Evolutionary conservation across 129 eudicot genomes (phyloP).

Genomic region (Flaveria bidentis): DNA sequence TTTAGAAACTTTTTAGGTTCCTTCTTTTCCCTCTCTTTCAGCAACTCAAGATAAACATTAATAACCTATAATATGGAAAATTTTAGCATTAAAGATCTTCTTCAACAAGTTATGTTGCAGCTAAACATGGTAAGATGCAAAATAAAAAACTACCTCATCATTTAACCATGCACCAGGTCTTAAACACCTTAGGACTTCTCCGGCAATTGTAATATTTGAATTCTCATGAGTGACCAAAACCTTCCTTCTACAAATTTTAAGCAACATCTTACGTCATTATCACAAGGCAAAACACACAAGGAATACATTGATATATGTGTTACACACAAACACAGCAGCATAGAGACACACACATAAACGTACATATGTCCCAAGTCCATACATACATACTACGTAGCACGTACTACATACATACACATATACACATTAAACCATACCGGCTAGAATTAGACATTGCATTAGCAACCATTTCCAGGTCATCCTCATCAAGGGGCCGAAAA

Average conservation of each 20-base stretch:
- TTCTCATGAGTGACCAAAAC: constrained; percentile 75
- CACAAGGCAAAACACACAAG: neutral
- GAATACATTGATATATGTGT: neutral
- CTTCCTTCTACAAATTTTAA: constrained; percentile 52
- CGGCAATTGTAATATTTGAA: constrained; percentile 80
- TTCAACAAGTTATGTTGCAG: neutral
- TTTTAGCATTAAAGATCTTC: constrained; percentile 10
- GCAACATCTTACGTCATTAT: constrained; percentile 16
- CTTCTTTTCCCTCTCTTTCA: constrained; percentile 93
- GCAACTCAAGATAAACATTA: constrained; percentile 75
- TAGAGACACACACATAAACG: neutral
- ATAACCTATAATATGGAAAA: constrained; percentile 61
- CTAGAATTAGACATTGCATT: constrained; percentile 54
- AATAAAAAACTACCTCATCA: constrained; percentile 64
- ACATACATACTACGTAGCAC: neutral
- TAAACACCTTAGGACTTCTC: constrained; percentile 73
- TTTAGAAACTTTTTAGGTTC: constrained; percentile 79
- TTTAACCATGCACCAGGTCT: constrained; percentile 81
- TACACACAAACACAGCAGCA: neutral
- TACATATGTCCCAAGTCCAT: neutral
- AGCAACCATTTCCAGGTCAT: constrained; percentile 57
- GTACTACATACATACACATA: neutral
- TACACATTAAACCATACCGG: constrained; percentile 44
- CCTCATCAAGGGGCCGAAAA: constrained; percentile 64
- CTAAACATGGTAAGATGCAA: neutral